Percentiles rank a stretch among this genome's conserved stretches.
phyloP scores from a whole-genome alignment of 371 early-diverging fungal genomes.

The Apophysomyces elegans region DNA sequence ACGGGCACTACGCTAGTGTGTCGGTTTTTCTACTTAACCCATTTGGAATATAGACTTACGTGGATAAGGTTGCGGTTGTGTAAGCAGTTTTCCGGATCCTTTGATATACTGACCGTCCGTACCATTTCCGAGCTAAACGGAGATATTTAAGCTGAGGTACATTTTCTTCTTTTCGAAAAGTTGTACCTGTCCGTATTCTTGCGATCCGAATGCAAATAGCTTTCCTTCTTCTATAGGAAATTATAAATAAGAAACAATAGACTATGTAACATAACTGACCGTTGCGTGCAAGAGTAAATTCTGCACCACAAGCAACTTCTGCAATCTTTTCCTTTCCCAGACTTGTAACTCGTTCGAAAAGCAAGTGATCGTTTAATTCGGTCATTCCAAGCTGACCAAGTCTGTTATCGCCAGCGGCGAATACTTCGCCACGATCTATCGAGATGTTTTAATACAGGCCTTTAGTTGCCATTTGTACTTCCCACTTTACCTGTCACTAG shows the following conservation, averaged over 20 bases:
- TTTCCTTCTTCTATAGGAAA: constrained; percentile 35
- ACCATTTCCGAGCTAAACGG: constrained; percentile 44
- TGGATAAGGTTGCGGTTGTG: constrained; percentile 42
- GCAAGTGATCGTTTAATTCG: constrained; percentile 35
- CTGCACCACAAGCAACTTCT: constrained; percentile 46
- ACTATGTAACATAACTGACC: constrained; percentile 10
- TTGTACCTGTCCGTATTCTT: constrained; percentile 49
- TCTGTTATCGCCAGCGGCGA: constrained; percentile 49
- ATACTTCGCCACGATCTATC: constrained; percentile 36
- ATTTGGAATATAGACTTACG: constrained; percentile 20
- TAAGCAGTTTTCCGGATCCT: constrained; percentile 39
- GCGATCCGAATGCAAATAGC: constrained; percentile 49
- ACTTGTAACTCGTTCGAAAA: constrained; percentile 32
- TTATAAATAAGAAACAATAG: not conserved
- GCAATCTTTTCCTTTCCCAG: constrained; percentile 39
- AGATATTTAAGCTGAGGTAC: not conserved
- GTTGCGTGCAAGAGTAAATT: constrained; percentile 41
- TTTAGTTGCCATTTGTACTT: not conserved
- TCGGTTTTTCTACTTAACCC: not conserved
- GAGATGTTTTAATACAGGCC: not conserved
- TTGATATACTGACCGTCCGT: constrained; percentile 46
- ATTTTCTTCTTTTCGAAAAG: not conserved
- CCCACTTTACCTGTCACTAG: constrained; percentile 29
- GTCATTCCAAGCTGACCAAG: constrained; percentile 46
- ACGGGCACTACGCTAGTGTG: constrained; percentile 28